Evolutionary conservation across 108 stramenopile genomes (phyloP).

Genomic region (Stephanodiscus triporus): DNA sequence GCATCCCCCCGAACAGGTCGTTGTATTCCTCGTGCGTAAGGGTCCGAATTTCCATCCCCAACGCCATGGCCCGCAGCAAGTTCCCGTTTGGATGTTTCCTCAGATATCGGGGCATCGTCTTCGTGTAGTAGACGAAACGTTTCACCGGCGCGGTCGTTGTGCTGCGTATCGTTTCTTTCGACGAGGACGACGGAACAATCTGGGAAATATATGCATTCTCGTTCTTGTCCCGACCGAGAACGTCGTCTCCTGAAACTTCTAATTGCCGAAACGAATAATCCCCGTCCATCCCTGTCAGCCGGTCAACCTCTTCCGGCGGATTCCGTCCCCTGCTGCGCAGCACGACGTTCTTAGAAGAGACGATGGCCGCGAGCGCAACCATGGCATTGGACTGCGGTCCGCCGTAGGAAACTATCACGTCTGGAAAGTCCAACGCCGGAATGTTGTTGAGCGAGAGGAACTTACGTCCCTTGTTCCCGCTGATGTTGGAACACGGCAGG

Average conservation of each 20-base stretch:
- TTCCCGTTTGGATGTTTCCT: slow-evolving; percentile 86
- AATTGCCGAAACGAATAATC: not conserved
- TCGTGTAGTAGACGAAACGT: slow-evolving; percentile 90
- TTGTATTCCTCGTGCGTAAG: slow-evolving; percentile 69
- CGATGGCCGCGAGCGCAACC: slow-evolving; percentile 89
- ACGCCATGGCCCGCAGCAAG: slow-evolving; percentile 68
- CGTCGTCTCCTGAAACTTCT: not conserved
- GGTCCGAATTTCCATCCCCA: slow-evolving; percentile 89
- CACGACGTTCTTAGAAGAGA: slow-evolving; percentile 66
- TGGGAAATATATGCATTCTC: slow-evolving; percentile 14
- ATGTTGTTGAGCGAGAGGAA: slow-evolving; percentile 67
- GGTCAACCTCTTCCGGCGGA: not conserved
- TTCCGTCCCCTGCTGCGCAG: not conserved
- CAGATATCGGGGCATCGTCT: slow-evolving; percentile 85
- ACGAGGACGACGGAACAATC: slow-evolving; percentile 2
- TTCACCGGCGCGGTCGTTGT: slow-evolving; percentile 33
- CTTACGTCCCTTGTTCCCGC: slow-evolving; percentile 89
- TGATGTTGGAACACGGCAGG: slow-evolving; percentile 63
- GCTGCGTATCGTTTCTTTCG: too few species aligned
- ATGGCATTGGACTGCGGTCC: slow-evolving; percentile 94
- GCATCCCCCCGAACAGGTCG: slow-evolving; percentile 71
- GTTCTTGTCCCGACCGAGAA: slow-evolving; percentile 3
- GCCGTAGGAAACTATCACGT: slow-evolving; percentile 86
- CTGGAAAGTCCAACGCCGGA: slow-evolving; percentile 61
- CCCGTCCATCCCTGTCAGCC: not conserved